Base-by-base conservation (phyloP, 2,329 filamentous ascomycete genomes). In the Neurospora sp. region DNA sequence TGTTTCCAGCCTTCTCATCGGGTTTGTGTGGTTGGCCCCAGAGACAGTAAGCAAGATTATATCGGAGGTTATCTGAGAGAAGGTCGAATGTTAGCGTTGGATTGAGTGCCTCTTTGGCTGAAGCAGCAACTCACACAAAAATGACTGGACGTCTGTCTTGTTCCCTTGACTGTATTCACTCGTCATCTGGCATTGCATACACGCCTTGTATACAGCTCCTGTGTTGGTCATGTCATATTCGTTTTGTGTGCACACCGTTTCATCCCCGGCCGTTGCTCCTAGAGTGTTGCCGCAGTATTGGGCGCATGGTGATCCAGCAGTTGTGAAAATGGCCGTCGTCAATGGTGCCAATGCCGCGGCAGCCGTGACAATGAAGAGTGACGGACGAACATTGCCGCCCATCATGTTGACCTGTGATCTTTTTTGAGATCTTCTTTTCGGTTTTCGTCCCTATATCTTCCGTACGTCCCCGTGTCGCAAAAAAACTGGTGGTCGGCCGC, bases 31-130 rank as follows among this genome's bases (percentile, higher is more conserved):
- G 83, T 6, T 78, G 76, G 2, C 84, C 84, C 71, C 83, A 89
- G 0, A 89, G 74, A 74, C 88, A 90, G 74, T 83, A 83, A 1
- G 84, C 84, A 1, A 84, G 73, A 6, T 86, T 81, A 74, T 83
- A 89, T 75, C 88, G 82, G 68, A 89, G 73, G 73, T 89, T 89
- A 72, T 88, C 87, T 89, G 46, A 36, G 4, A 62, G 52, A 36
- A 62, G 28, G 52, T 17, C 1, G 68, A 17, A 36, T 6, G 72
- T 76, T 37, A 74, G 77, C 8, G 57, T 72, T 36, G 71, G 69
- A n/a, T 6, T 12, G 28, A 71, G 46, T 67, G 69, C 19, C 37
- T 8, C 15, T 36, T 33, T 67, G 62, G 8, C 4, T 23, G 10
- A 65, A 65, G 10, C 19, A 39, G 19, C 66, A 17, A 81, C 86